Percentiles rank a stretch among this genome's conserved stretches.
Conservation (phyloP, 78 protist species). For the Dictyostelium firmibasis region DNA sequence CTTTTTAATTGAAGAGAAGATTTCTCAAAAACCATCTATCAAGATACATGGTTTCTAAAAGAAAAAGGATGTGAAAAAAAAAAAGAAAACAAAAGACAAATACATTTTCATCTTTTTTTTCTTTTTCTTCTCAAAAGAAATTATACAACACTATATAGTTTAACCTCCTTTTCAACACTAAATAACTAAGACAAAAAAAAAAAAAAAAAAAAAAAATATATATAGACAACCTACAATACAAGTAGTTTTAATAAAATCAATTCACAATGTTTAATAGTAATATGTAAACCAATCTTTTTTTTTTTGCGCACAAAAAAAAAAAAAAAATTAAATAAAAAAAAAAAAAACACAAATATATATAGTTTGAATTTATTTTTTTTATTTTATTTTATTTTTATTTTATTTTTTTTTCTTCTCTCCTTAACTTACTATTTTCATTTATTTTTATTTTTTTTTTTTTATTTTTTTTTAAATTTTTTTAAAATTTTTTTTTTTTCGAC, state of each 20-base stretch:
- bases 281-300: not conserved
- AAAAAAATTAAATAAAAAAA: not conserved
- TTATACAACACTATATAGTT: not conserved
- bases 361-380: not conserved
- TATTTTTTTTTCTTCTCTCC: not conserved
- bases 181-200: not conserved
- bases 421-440: not conserved
- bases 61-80: not conserved
- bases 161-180: not conserved
- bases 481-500: not conserved
- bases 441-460: not conserved
- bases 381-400: not conserved
- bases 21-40: conserved; percentile 33
- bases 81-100: not conserved
- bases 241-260: not conserved
- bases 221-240: not conserved
- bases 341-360: too few relatives aligned
- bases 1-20: conserved; percentile 78
- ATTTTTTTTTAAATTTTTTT: not conserved
- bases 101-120: not conserved
- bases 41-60: conserved; percentile 86
- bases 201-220: not conserved
- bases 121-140: too few relatives aligned
- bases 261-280: not conserved
- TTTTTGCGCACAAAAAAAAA: not conserved